Conservation (phyloP, 306 rosid genomes). For the Begonia peltatifolia region DNA sequence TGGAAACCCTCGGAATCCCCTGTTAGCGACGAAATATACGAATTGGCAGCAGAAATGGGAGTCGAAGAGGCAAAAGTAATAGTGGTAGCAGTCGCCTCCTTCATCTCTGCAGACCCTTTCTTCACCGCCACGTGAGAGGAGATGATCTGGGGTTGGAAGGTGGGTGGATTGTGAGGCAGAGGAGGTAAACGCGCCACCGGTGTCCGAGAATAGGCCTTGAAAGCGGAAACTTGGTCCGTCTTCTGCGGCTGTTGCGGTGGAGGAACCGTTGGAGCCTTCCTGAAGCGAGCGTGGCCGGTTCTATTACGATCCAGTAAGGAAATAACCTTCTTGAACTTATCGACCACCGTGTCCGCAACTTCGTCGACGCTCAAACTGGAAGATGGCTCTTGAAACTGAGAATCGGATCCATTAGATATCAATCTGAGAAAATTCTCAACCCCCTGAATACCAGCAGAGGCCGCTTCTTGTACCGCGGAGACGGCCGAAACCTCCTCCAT, state of each 20-base stretch:
- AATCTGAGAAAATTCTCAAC: conserved; percentile 47
- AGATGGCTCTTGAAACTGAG: conserved; percentile 1
- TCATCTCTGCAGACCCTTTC: conserved; percentile 18
- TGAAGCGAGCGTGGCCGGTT: conserved; percentile 72
- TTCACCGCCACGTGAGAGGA: neutral
- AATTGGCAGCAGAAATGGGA: conserved; percentile 30
- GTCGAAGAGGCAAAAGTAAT: conserved; percentile 26
- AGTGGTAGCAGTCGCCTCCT: conserved; percentile 14
- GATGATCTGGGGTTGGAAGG: conserved; percentile 3
- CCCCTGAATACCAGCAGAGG: conserved; percentile 58
- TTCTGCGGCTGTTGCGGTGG: conserved; percentile 7
- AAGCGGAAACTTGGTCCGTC: conserved; percentile 36
- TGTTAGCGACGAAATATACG: conserved; percentile 37
- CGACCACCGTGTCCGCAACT: conserved; percentile 44
- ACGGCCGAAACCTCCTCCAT: conserved; percentile 12
- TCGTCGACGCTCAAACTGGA: conserved; percentile 10
- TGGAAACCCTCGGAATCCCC: conserved; percentile 30
- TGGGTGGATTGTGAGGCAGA: conserved; percentile 14
- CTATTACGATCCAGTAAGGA: conserved; percentile 36
- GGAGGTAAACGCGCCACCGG: conserved; percentile 28
- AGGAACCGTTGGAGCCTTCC: conserved; percentile 29
- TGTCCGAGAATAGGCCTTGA: conserved; percentile 45
- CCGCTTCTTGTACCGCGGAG: conserved; percentile 43
- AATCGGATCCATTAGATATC: conserved; percentile 23
- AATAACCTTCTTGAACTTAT: conserved; percentile 52